These are phyloP conservation scores for Eucalyptus sideroxylon DNA, from an alignment of 345 rosid species.

Conservation along the genomic window DNA sequence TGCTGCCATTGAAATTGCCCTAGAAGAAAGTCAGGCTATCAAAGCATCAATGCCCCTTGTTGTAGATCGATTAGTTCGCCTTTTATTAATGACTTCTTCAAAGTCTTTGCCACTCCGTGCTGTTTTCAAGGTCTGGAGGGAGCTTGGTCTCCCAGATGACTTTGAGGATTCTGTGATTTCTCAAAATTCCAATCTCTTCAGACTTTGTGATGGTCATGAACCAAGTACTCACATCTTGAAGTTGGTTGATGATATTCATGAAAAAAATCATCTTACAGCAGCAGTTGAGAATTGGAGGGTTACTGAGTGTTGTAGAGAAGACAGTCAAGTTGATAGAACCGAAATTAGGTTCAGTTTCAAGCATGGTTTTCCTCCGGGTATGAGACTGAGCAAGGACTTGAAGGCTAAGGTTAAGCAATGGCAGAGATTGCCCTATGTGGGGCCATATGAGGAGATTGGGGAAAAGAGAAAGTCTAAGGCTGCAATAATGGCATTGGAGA, in stretches of 20 bases:
- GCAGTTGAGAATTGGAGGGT: constrained; percentile 82
- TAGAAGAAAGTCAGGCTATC: constrained; percentile 51
- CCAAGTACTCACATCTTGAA: constrained; percentile 61
- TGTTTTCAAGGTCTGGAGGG: constrained; percentile 95
- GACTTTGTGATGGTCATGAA: constrained; percentile 48
- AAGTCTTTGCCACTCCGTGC: constrained; percentile 85
- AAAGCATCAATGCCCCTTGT: constrained; percentile 27
- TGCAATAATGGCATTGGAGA: constrained; percentile 43
- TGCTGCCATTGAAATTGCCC: constrained; percentile 34
- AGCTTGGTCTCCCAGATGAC: constrained; percentile 89
- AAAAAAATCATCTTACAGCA: constrained; percentile 14
- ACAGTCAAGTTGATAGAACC: constrained; percentile 29
- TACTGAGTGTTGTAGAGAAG: constrained; percentile 53
- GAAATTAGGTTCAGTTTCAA: constrained; percentile 50
- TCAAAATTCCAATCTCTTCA: constrained; percentile 40
- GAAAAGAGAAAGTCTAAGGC: constrained; percentile 37
- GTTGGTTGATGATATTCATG: constrained; percentile 29
- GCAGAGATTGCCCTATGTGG: constrained; percentile 65
- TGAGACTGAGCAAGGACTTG: constrained; percentile 73
- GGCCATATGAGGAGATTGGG: constrained; percentile 54
- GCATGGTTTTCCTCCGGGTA: constrained; percentile 73
- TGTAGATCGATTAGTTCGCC: constrained; percentile 50
- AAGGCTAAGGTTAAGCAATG: constrained; percentile 73
- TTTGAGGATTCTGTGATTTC: constrained; percentile 83
- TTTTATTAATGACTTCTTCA: constrained; percentile 55